Evolutionary conservation across 1,284 basidiomycete genomes (phyloP).

Genomic region (Cerrena zonata): DNA sequence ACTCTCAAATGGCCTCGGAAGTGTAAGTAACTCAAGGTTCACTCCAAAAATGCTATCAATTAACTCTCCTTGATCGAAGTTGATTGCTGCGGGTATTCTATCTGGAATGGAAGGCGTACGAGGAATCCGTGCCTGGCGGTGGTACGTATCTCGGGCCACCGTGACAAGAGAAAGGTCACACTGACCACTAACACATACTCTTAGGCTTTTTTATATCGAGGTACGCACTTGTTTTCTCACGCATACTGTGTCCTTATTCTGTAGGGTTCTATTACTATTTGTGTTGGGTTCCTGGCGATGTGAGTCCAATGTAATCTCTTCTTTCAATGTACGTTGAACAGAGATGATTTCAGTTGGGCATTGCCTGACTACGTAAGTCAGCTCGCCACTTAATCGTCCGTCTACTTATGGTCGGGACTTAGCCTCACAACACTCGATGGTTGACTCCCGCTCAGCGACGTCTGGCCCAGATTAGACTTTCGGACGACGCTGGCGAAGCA

Average conservation of each 20-base stretch:
- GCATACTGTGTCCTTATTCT: neutral
- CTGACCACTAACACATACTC: slow-evolving; percentile 18
- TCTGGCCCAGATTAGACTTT: slow-evolving; percentile 65
- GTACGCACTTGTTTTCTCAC: slow-evolving; percentile 22
- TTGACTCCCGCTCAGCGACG: slow-evolving; percentile 51
- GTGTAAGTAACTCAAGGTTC: slow-evolving; percentile 39
- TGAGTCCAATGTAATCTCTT: slow-evolving; percentile 23
- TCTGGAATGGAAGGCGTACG: slow-evolving; percentile 60
- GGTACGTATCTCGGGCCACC: slow-evolving; percentile 32
- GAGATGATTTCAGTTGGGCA: neutral
- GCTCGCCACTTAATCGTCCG: neutral
- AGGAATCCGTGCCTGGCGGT: slow-evolving; percentile 69
- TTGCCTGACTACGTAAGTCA: slow-evolving; percentile 23
- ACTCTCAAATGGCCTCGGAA: slow-evolving; percentile 74
- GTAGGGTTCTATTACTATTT: slow-evolving; percentile 53
- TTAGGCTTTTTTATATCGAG: slow-evolving; percentile 63
- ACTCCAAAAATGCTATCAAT: too few species aligned
- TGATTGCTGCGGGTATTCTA: slow-evolving; percentile 68
- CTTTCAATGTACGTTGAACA: neutral
- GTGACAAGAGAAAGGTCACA: neutral
- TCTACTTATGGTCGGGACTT: neutral
- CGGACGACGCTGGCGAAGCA: slow-evolving; percentile 70
- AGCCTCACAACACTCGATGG: slow-evolving; percentile 67
- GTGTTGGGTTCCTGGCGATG: slow-evolving; percentile 52
- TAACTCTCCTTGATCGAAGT: too few species aligned